Evolutionary conservation across 768 basidiomycete species (phyloP), one percentile per base, ranked within the genome.

Genomic region (Cystobasidiopsis lactophilus): DNA sequence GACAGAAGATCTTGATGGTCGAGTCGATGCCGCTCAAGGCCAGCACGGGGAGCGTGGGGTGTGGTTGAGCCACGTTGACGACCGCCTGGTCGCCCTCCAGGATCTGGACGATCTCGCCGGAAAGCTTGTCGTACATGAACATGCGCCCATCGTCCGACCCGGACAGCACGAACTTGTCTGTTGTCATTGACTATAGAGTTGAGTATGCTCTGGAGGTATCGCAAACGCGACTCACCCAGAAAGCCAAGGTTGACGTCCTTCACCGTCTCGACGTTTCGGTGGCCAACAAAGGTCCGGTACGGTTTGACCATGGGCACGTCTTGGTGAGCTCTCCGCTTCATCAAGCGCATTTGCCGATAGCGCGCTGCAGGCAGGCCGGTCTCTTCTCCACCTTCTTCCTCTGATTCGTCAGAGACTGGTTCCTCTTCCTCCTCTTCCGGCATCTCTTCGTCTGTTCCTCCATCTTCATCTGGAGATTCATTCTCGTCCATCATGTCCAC

Each of bases 221-320:
- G n/a, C 24, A n/a, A 10, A 10, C 18, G 10, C 10, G 9, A 16
- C 33, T 7, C 33, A 35, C 33, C 18, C 19, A 21, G 16, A 19
- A 37, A 40, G 30, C 54, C 49, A 16, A 58, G 60, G 35, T 63
- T 63, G 52, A 62, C 58, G 37, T 63, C 62, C 48, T 62, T 63
- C 43, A 63, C 60, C 4, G 60, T 61, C 27, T 58, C 55, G 19
- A 40, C 31, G 47, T 63, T 63, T 16, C 55, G 50, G 23, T 60
- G 62, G 0, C 62, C 62, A 1, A 24, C 14, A 29, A 53, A 63
- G 5, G 38, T 18, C n/a, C 21, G 24, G 10, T 3, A 24, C 5
- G 62, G 62, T 1, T 38, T 37, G 18, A 63, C 54, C 14, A 63
- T 10, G 1, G 62, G 62, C 0, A 56, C 50, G 14, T 55, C 39